Base-by-base conservation (phyloP, 805 yeast genomes). In the Kazachstania martiniae region DNA sequence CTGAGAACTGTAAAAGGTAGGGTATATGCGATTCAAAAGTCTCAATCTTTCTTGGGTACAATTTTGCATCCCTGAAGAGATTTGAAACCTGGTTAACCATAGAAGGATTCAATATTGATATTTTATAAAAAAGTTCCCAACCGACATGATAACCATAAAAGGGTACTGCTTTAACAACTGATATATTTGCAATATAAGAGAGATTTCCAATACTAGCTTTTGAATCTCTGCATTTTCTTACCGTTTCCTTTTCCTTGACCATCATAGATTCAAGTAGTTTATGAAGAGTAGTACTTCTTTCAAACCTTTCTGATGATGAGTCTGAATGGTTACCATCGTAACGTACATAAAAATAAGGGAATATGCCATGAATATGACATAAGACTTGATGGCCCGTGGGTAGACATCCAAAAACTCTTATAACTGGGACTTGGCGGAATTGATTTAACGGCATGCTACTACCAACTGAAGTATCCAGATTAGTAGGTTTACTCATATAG, bases 11-110 rank as follows among this genome's bases (percentile, higher is more conserved):
- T 5, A 84, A 53, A 1, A 71, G 48, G 43, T 64, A 79, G 0
- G 95, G 86, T 9, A 89, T 66, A 48, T 91, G 97, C 0, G 86
- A 64, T 47, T 91, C 98, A 51, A 62, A 83, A 0, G 77, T 72
- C 28, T 74, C 77, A 10, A 60, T 40, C 1, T 46, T 36, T 14
- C 46, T 47, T 3, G 62, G 65, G 25, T 59, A 42, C 1, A 71
- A 45, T 3, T 55, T 56, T 0, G 77, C 77, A 28, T 55, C 55
- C 32, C 68, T 40, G 3, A 73, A 42, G 56, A 66, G 30, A 58
- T 67, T 68, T 36, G 78, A 61, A 4, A 85, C 53, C 33, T 82
- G 64, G 3, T 70, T 59, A 13, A 64, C 57, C 42, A 73, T 71
- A 4, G 69, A 49, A 0, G 94, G 91, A 38, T 76, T 74, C 8